Conservation (phyloP, 2,329 filamentous ascomycete species). For the Fusarium setosum region DNA sequence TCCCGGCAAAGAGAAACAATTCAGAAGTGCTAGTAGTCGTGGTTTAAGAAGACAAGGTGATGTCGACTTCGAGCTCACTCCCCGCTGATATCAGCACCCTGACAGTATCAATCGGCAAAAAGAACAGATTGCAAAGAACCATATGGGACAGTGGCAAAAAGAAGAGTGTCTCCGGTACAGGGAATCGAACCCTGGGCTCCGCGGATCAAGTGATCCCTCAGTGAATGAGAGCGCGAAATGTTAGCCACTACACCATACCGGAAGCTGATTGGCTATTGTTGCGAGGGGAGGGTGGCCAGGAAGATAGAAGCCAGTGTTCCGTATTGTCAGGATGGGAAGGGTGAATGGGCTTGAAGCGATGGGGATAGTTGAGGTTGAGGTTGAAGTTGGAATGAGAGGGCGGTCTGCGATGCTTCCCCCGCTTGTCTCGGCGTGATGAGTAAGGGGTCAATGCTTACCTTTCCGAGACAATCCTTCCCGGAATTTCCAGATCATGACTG, state of each 20-base stretch:
- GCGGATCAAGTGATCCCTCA: constrained; percentile 2
- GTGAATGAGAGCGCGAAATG: constrained; percentile 47
- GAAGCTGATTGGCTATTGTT: constrained; percentile 18
- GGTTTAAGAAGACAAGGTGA: too few relatives aligned
- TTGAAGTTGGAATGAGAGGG: not conserved
- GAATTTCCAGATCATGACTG: not conserved
- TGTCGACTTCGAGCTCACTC: too few relatives aligned
- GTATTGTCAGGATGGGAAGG: not conserved
- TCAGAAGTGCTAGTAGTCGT: too few relatives aligned
- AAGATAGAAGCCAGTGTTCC: too few relatives aligned
- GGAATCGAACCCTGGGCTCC: constrained; percentile 32
- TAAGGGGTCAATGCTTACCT: not conserved
- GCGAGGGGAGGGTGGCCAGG: not conserved
- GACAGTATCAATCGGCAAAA: too few relatives aligned
- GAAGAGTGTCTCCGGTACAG: constrained; percentile 23
- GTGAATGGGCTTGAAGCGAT: too few relatives aligned
- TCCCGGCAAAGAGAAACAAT: too few relatives aligned
- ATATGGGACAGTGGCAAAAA: not conserved
- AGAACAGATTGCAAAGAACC: too few relatives aligned
- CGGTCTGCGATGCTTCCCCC: not conserved
- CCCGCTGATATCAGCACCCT: too few relatives aligned
- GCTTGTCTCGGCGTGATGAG: not conserved
- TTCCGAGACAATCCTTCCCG: not conserved
- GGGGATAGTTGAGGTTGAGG: too few relatives aligned
- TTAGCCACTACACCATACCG: constrained; percentile 50